phyloP scores from a whole-genome alignment of 164 flowering plant genomes.

The Stephania cephalantha region DNA sequence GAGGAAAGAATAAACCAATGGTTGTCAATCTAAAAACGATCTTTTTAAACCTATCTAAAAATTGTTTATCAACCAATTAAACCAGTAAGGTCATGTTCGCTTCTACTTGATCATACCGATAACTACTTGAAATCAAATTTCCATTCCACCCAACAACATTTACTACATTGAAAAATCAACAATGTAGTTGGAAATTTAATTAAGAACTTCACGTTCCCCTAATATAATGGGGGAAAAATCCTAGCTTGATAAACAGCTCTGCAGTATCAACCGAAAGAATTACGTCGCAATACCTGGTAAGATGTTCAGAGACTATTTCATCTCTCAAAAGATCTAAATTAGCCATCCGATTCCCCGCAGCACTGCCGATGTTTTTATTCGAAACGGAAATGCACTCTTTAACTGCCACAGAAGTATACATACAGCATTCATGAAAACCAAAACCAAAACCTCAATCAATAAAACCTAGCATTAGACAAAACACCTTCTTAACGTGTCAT shows the following conservation, averaged over 20 bases:
- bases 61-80: not conserved
- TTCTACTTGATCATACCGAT: not conserved
- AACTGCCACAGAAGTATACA: constrained; percentile 17
- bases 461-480: not conserved
- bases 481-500: too few species aligned
- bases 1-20: too few species aligned
- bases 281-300: constrained; percentile 55
- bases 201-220: not conserved
- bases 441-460: not conserved
- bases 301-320: constrained; percentile 93
- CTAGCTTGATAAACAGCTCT: not conserved
- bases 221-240: not conserved
- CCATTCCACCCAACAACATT: too few species aligned
- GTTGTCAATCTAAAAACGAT: too few species aligned
- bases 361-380: constrained; percentile 1
- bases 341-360: constrained; percentile 12
- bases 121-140: too few species aligned
- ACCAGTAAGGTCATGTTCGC: not conserved
- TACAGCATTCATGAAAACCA: constrained; percentile 2
- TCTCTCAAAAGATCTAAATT: constrained; percentile 51
- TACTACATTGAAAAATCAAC: too few species aligned
- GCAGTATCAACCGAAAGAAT: not conserved
- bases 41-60: too few species aligned
- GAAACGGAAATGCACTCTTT: constrained; percentile 14
- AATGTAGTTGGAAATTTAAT: too few species aligned